A percentile compares a stretch with the other conserved stretches of the same genome.
Evolutionary conservation across 1,284 basidiomycete species (phyloP).

Genomic region (Cryptococcus jaspeensis): DNA sequence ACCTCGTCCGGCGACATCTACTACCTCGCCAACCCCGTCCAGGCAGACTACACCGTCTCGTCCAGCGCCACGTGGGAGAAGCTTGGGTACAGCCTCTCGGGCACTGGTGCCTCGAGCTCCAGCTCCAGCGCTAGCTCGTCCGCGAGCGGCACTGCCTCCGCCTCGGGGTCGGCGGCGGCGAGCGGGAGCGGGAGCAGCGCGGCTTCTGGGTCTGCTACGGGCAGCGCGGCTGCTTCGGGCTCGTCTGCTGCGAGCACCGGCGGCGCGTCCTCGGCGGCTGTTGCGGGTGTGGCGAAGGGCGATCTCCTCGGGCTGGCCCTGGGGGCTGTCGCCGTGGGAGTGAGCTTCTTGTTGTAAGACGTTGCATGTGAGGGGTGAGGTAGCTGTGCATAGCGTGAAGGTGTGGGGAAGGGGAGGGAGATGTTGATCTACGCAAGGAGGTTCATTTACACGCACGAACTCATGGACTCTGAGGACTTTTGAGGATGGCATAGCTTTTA

Average conservation of each 20-base stretch:
- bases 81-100: constrained; percentile 40
- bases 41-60: constrained; percentile 43
- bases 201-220: constrained; percentile 2
- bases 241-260: constrained; percentile 4
- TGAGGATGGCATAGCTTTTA: no score
- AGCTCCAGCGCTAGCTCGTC: constrained; percentile 8
- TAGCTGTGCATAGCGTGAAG: no score
- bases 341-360: constrained; percentile 10
- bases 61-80: constrained; percentile 45
- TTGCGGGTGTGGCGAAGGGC: constrained; percentile 3
- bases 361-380: no score
- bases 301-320: constrained; percentile 14
- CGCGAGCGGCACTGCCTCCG: constrained; percentile 11
- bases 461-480: no score
- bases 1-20: constrained; percentile 64
- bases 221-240: constrained; percentile 10
- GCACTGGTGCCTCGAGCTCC: constrained; percentile 18
- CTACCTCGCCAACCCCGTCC: constrained; percentile 63
- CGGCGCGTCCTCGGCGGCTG: constrained; percentile 6
- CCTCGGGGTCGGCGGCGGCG: constrained; percentile 16
- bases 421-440: no score
- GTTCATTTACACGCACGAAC: no score
- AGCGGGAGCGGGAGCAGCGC: constrained; percentile 13
- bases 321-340: constrained; percentile 13
- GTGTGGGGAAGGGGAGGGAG: no score